Conservation (phyloP, 352 stramenopile species). For the Pythium periplocum region DNA sequence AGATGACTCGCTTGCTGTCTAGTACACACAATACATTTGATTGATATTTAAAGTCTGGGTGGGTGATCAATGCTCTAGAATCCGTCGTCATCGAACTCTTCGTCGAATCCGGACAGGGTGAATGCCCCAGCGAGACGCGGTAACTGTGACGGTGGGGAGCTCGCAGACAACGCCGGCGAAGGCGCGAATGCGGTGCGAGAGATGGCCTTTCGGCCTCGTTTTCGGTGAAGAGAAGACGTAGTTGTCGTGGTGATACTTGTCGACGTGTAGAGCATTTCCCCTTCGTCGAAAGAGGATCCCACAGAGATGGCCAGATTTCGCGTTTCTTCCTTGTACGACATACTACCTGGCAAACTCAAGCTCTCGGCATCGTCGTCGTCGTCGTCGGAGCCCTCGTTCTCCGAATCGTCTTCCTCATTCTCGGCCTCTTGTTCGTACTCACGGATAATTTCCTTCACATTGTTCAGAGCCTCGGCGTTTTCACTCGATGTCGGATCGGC, state of each 20-base stretch:
- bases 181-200: conserved; percentile 38
- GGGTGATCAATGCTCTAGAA: no score
- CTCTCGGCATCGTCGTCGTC: conserved; percentile 50
- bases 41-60: no score
- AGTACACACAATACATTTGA: no score
- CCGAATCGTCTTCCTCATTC: conserved; percentile 26
- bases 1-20: no score
- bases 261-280: no score
- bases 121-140: conserved; percentile 44
- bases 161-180: conserved; percentile 60
- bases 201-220: conserved; percentile 1
- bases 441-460: conserved; percentile 56
- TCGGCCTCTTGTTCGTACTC: conserved; percentile 49
- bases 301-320: conserved; percentile 54
- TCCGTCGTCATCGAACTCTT: conserved; percentile 45
- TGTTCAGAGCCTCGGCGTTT: conserved; percentile 56
- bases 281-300: conserved; percentile 46
- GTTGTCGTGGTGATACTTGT: no score
- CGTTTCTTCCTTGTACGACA: conserved; percentile 32
- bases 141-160: conserved; percentile 60
- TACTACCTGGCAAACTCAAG: conserved; percentile 42
- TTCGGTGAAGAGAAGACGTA: not conserved
- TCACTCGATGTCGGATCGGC: conserved; percentile 71
- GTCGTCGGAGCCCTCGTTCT: conserved; percentile 33
- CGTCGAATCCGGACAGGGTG: conserved; percentile 60